These are phyloP conservation scores for Penicillium psychrofluorescens DNA, from an alignment of 495 filamentous ascomycete genomes.

Conservation along the genomic window DNA sequence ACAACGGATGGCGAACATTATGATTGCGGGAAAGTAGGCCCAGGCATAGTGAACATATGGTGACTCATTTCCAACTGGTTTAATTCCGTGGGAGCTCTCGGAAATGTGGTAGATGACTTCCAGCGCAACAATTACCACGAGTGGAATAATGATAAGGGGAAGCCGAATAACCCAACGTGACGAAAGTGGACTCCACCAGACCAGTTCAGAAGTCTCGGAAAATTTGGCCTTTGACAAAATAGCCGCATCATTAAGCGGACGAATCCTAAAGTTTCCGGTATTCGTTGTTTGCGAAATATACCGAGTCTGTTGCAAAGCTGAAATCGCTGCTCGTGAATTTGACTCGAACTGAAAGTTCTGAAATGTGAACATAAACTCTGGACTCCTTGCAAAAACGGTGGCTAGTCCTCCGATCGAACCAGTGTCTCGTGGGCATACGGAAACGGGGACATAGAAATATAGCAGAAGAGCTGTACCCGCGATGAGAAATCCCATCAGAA, in stretches of 20 bases:
- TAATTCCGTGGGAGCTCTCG: not conserved
- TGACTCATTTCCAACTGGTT: not conserved
- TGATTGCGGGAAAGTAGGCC: slow-evolving; percentile 13
- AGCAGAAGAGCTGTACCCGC: not conserved
- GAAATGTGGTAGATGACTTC: slow-evolving; percentile 7
- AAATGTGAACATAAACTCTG: slow-evolving; percentile 1
- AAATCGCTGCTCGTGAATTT: not conserved
- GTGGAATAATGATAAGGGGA: slow-evolving; percentile 2
- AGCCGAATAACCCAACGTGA: not conserved
- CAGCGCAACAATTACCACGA: slow-evolving; percentile 5
- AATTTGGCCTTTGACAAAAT: too few species aligned
- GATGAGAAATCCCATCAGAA: not conserved
- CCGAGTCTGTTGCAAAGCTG: not conserved
- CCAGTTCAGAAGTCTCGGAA: not conserved
- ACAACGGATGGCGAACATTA: slow-evolving; percentile 10
- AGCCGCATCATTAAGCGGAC: too few species aligned
- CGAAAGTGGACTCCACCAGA: slow-evolving; percentile 7
- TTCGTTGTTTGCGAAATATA: not conserved
- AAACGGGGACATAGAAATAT: not conserved
- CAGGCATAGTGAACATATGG: slow-evolving; percentile 10
- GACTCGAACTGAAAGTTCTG: not conserved
- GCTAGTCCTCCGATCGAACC: slow-evolving; percentile 9
- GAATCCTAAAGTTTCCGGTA: not conserved
- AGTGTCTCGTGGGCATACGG: slow-evolving; percentile 7
- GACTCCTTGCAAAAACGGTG: slow-evolving; percentile 4